Conservation (phyloP, 345 rosid species). For the Crucihimalaya himalaica region DNA sequence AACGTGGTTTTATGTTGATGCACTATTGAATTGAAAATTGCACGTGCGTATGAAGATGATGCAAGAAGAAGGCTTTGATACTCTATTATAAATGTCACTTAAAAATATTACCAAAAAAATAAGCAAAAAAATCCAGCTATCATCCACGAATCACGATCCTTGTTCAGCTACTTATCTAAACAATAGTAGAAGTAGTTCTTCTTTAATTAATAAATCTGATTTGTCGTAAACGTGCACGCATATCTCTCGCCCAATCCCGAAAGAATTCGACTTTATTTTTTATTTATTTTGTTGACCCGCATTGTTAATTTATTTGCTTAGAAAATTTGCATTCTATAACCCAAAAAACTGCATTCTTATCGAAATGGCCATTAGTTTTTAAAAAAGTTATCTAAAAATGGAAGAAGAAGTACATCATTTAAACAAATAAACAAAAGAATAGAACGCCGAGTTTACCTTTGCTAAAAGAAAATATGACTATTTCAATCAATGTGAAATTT, state of each 20-base stretch:
- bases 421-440: background rate
- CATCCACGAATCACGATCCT: conserved; percentile 38
- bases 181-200: background rate
- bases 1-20: background rate
- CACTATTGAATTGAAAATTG: background rate
- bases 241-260: conserved; percentile 40
- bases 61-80: conserved; percentile 7
- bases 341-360: background rate
- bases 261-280: conserved; percentile 12
- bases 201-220: too few relatives aligned
- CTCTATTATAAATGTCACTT: background rate
- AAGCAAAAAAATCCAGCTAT: conserved; percentile 30
- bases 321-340: background rate
- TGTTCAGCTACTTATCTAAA: conserved; percentile 26
- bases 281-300: conserved; percentile 14
- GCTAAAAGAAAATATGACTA: background rate
- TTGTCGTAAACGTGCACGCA: conserved; percentile 46
- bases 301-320: background rate
- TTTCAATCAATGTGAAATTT: background rate
- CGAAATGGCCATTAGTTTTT: too few relatives aligned
- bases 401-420: background rate
- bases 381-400: background rate
- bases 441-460: background rate
- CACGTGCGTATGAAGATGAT: background rate
- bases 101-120: background rate